Base-by-base conservation (phyloP, 257 asterid genomes). In the Dorcoceras hygrometricum region DNA sequence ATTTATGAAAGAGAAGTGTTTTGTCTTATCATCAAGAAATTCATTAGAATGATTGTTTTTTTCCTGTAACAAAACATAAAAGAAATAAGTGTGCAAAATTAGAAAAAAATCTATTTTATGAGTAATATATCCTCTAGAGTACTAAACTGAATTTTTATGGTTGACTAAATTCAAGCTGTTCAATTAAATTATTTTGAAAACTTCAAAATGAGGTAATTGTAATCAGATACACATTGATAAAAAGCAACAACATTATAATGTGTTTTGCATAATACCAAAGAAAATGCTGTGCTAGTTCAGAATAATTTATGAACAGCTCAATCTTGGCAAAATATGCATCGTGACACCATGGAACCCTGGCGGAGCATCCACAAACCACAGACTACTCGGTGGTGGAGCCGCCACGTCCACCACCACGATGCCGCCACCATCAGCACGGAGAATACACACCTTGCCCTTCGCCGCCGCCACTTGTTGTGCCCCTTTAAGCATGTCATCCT, bases 271-370 rank as follows among this genome's bases (percentile, higher is more conserved):
- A 32, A 32, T 28, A 32, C 8, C 14, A 32, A 32, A 8, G 43
- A 32, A 32, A 32, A 8, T 8, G 46, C 10, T 9, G 16, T 34
- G 14, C 4, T 34, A 10, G 46, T 8, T 34, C 46, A 9, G 46
- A 34, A 34, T 10, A 39, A 2, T 39, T 39, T 39, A 39, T 39
- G 50, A 5, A 5, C 50, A 39, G 12, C 74, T 70, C 80, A 80
- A 69, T 62, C 97, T 77, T 4, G 96, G 95, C 80, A 91, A 73
- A 9, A 87, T 59, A 69, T 91, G 95, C n/a, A 91, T 31, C 16
- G 78, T 76, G 58, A 80, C 60, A 27, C 76, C 82, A 0, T 88
- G 78, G 53, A 74, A 74, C 9, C 85, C 87, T 0, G 68, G n/a
- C 43, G 94, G 98, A 43, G 73, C 78, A 18, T 88, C 87, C 70